These are phyloP conservation scores for Calonectria honghensis DNA, from an alignment of 2,329 filamentous ascomycete genomes.

Conservation along the genomic window DNA sequence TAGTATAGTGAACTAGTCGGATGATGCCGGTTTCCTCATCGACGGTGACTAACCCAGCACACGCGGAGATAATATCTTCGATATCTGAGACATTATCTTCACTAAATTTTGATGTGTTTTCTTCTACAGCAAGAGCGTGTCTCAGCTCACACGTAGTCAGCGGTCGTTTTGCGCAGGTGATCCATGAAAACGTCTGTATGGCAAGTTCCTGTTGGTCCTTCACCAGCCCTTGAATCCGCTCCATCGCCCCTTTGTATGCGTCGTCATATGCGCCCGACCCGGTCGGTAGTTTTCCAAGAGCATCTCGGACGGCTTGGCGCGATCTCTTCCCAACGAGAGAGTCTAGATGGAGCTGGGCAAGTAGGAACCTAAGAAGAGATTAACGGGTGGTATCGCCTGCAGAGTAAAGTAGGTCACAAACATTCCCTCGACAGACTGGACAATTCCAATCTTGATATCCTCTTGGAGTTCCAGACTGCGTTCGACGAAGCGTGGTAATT, in stretches of 20 bases:
- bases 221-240: background rate
- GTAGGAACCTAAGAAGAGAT: background rate
- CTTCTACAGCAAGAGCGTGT: background rate
- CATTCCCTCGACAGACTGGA: background rate
- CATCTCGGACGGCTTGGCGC: constrained; percentile 48
- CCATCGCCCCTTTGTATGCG: background rate
- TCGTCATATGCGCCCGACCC: background rate
- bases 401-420: background rate
- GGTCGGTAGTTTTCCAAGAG: constrained; percentile 49
- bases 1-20: constrained; percentile 4
- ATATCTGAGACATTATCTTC: background rate
- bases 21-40: constrained; percentile 17
- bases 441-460: background rate
- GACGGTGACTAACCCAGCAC: background rate
- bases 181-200: background rate
- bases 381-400: background rate
- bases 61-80: background rate
- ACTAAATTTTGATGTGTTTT: background rate
- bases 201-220: background rate
- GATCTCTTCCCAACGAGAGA: constrained; percentile 11
- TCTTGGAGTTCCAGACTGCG: background rate
- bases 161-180: constrained; percentile 4
- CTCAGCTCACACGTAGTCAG: background rate
- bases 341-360: background rate
- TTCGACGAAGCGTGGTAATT: background rate